phyloP scores from a whole-genome alignment of 129 eudicot genomes.

The Flaveria linearis region DNA sequence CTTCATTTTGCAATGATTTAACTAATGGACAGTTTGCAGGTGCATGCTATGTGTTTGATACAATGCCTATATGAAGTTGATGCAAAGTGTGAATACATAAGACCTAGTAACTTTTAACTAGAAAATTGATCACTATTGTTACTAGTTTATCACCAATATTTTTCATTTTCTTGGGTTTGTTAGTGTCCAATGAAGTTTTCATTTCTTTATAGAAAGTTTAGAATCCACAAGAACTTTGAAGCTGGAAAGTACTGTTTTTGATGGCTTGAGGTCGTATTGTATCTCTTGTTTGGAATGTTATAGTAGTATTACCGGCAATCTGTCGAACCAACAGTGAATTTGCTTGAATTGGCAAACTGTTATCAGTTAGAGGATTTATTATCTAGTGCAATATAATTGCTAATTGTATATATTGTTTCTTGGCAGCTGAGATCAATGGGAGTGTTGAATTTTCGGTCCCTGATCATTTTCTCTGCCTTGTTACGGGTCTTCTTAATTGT shows the following conservation, averaged over 20 bases:
- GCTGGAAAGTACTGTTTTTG: not conserved
- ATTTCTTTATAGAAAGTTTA: slow-evolving; percentile 5
- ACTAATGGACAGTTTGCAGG: too few species aligned
- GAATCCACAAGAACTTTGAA: slow-evolving; percentile 6
- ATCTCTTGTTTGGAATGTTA: too few species aligned
- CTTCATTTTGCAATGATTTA: too few species aligned
- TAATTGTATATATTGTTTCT: slow-evolving; percentile 18
- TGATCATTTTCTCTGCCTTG: slow-evolving; percentile 66
- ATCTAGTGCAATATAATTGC: slow-evolving; percentile 1
- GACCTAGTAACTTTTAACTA: too few species aligned
- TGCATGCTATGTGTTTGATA: too few species aligned
- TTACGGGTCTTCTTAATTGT: slow-evolving; percentile 61
- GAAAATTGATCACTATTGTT: too few species aligned
- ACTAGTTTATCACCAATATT: not conserved
- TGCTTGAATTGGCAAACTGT: slow-evolving; percentile 1
- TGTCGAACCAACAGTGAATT: slow-evolving; percentile 1
- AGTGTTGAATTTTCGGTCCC: slow-evolving; percentile 42
- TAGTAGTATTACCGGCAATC: not conserved
- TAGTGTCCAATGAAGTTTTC: not conserved
- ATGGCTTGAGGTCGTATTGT: not conserved
- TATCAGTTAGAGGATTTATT: not conserved
- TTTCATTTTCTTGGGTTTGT: not conserved
- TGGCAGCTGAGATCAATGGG: slow-evolving; percentile 42
- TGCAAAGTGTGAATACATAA: too few species aligned
- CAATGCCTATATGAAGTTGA: too few species aligned